Evolutionary conservation across 2,329 filamentous ascomycete genomes (phyloP), one percentile per base, ranked within the genome.

Genomic region (Aspergillus calidoustus): DNA sequence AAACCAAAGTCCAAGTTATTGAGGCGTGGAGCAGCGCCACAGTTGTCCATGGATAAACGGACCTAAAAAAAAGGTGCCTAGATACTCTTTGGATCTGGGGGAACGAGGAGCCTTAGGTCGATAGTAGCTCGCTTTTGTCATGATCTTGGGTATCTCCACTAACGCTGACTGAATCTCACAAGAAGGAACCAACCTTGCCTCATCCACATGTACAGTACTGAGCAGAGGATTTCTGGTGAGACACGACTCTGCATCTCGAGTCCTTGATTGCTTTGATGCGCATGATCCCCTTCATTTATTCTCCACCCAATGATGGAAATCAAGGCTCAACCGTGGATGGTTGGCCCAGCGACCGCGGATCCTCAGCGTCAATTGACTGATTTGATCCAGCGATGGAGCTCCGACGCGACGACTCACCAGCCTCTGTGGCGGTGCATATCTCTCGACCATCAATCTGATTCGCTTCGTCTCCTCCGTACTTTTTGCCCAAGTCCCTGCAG

Each of bases 81-180:
- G 25, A 28, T 28, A 54, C n/a, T n/a, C n/a, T 52, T 43, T 53
- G 50, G 55, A 57, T 59, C 57, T 44, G 51, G 52, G 53, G 47
- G 41, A 55, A 28, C n/a, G 28, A 43, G 31, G 30, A 25, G 19
- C 47, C 56, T 46, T 53, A 23, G 34, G 47, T 46, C 41, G 31
- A 51, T 49, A 55, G 50, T 57, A 57, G 31, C 50, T 30, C 44
- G 25, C 22, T 46, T 44, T 47, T 17, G 25, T 48, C 43, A 47
- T 55, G 17, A n/a, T 30, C 22, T 25, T 17, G 22, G 23, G 47
- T 49, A 28, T 5, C 7, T 23, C 47, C 25, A 6, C 13, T 28
- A 25, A 41, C 11, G 2, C 34, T 41, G 15, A 41, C 34, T 41
- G 34, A 41, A 15, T 41, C 34, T 41, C 34, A 17, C 9, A 5